Evolutionary conservation across 345 rosid genomes (phyloP), one percentile per base, ranked within the genome.

Genomic region (Acer yangbiense): DNA sequence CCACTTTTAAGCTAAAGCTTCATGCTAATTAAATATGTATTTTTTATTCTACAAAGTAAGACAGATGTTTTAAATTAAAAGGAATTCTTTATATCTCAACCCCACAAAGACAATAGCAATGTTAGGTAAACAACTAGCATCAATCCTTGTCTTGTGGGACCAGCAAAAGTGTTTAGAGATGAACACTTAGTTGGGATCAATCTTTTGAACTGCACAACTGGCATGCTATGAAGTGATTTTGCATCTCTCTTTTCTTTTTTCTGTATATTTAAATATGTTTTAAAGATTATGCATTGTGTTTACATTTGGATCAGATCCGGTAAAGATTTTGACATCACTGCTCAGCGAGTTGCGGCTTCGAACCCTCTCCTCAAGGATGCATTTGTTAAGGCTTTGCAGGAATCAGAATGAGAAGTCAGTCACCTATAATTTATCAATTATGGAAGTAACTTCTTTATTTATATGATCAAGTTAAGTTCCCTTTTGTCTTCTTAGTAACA

Each of bases 301-400:
- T 62, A 21, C 23, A 29, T 71, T 44, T 77, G 79, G 32, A 23
- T 82, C 92, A 96, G 98, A 75, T 92, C 97, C 27, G 98, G 99
- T 77, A 82, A 86, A 81, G 97, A 94, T 43, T 88, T 96, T 68
- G 89, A 94, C 89, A 92, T 94, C 83, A 88, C 93, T 23, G 81
- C 89, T 68, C 93, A 89, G 71, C 86, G 97, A 81, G 88, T 92
- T 8, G 99, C 99, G 1, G 98, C 97, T 46, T 96, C 99, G 43
- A 96, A 94, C 82, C 89, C 88, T 43, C 83, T 65, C 58, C 83
- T 94, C 65, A 94, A 89, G 88, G 97, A 89, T 76, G 83, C 88
- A 66, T 94, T 96, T 78, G 86, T 88, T 10, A 89, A 92, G 84
- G 91, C 87, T 62, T 83, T 94, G 90, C 82, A 64, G 74, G 78